Conservation (phyloP, 352 stramenopile species). For the Phytophthora litchii region DNA sequence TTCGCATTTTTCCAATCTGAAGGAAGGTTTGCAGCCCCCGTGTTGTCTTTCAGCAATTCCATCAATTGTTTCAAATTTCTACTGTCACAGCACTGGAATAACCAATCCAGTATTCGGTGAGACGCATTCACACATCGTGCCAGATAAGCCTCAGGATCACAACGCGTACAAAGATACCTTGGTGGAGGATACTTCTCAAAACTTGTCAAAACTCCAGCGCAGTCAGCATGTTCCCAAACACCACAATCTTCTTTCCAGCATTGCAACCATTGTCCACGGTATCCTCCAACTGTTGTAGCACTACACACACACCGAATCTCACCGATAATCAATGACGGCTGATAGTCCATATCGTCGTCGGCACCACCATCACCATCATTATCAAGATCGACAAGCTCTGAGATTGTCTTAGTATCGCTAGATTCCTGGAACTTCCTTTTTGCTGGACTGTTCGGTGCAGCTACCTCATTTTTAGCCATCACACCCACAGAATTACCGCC, state of each 20-base stretch:
- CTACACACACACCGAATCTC: slow-evolving; percentile 70
- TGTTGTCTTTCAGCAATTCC: slow-evolving; percentile 45
- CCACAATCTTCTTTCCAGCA: slow-evolving; percentile 69
- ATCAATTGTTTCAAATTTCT: slow-evolving; percentile 60
- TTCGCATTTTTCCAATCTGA: slow-evolving; percentile 43
- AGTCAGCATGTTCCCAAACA: slow-evolving; percentile 77
- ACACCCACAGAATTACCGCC: background rate
- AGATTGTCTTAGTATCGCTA: background rate
- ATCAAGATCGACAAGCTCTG: slow-evolving; percentile 16
- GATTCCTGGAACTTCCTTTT: background rate
- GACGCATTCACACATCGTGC: slow-evolving; percentile 35
- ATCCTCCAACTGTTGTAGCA: slow-evolving; percentile 46
- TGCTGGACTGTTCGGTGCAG: background rate
- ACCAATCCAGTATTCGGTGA: slow-evolving; percentile 47
- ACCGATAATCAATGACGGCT: slow-evolving; percentile 34
- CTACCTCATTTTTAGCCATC: background rate
- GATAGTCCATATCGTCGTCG: slow-evolving; percentile 27
- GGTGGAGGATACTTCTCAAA: slow-evolving; percentile 15
- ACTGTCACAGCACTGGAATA: slow-evolving; percentile 74
- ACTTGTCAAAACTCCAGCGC: slow-evolving; percentile 54
- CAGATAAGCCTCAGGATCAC: slow-evolving; percentile 44
- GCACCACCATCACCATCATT: slow-evolving; percentile 19
- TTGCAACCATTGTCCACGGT: slow-evolving; percentile 71
- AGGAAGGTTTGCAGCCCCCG: slow-evolving; percentile 28
- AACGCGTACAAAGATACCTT: slow-evolving; percentile 59